Base-by-base conservation (phyloP, 495 filamentous ascomycete genomes). In the Neurospora discreta region DNA sequence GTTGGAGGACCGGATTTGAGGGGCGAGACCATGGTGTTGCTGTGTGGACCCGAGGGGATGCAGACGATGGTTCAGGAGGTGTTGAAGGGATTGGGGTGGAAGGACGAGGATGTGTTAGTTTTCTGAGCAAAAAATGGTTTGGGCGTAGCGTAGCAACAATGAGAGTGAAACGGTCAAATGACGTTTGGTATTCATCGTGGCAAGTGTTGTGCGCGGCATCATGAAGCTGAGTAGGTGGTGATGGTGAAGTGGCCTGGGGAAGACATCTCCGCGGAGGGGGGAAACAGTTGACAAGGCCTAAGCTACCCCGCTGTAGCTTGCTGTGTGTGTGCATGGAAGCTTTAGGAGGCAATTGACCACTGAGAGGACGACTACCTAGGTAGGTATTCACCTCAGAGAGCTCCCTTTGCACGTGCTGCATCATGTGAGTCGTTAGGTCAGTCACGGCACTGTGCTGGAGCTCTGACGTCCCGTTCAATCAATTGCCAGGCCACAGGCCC, bases 11-110 rank as follows among this genome's bases (percentile, higher is more conserved):
- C 75, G 33, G 39, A 41, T 39, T 70, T 71, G 10, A 80, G 85
- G 81, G 3, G 74, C 2, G 87, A 89, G 39, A 84, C 86, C 6
- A 81, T 98, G 84, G 90, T 91, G 44, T 78, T 98, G 72, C 85
- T 97, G 58, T 98, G 95, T 83, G 95, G 95, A 11, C 95, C 95
- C 0, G 88, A 87, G 74, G 81, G 88, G 13, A 83, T 98, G 82
- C 93, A 97, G 82, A 90, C 89, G 79, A 87, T 83, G 73, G 89
- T 89, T 15, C 85, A 85, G 75, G 78, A 79, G 65, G 85, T 88
- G 41, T 85, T 97, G 73, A 84, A 86, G 71, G 85, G 81, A 18
- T 83, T 91, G 81, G 93, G 93, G 3, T 97, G 94, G 93, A 79
- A 77, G 44, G 90, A 94, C 75, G 85, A 88, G n/a, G 89, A 97